Evolutionary conservation across 768 basidiomycete species (phyloP).

Genomic region (Pluteus cervinus): DNA sequence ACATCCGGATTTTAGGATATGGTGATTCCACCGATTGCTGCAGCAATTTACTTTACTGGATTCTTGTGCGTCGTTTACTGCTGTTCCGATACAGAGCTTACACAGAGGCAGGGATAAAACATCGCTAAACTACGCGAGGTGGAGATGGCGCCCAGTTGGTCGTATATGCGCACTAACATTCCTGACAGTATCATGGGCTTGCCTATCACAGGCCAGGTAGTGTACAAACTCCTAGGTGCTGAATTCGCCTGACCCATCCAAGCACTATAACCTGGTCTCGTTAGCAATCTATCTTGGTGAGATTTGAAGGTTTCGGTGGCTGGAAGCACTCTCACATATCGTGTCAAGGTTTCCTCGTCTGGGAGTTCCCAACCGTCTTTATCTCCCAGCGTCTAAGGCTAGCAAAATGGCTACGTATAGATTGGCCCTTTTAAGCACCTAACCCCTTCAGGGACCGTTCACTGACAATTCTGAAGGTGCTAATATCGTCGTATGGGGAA

Average conservation of each 20-base stretch:
- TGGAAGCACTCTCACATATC: neutral
- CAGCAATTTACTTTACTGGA: constrained; percentile 65
- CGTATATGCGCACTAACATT: neutral
- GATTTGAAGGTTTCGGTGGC: neutral
- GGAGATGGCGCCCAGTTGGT: constrained; percentile 4
- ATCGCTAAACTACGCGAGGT: constrained; percentile 67
- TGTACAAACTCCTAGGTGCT: neutral
- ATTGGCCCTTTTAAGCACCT: too few species aligned
- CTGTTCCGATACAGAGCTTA: neutral
- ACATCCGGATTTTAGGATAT: constrained; percentile 40
- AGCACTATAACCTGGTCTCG: constrained; percentile 61
- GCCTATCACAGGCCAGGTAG: constrained; percentile 56
- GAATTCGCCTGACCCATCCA: too few species aligned
- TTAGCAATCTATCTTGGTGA: constrained; percentile 58
- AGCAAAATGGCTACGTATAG: constrained; percentile 55
- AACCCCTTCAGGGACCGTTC: too few species aligned
- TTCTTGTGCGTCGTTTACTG: constrained; percentile 39
- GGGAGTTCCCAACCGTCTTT: constrained; percentile 64
- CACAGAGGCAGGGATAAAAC: constrained; percentile 55
- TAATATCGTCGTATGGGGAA: constrained; percentile 59
- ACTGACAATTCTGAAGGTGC: constrained; percentile 25
- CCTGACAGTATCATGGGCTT: constrained; percentile 53
- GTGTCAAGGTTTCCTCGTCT: constrained; percentile 44
- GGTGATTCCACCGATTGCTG: constrained; percentile 49
- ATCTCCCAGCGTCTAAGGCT: constrained; percentile 54